phyloP scores from a whole-genome alignment of 75 land plant genomes.

The Larix kaempferi region DNA sequence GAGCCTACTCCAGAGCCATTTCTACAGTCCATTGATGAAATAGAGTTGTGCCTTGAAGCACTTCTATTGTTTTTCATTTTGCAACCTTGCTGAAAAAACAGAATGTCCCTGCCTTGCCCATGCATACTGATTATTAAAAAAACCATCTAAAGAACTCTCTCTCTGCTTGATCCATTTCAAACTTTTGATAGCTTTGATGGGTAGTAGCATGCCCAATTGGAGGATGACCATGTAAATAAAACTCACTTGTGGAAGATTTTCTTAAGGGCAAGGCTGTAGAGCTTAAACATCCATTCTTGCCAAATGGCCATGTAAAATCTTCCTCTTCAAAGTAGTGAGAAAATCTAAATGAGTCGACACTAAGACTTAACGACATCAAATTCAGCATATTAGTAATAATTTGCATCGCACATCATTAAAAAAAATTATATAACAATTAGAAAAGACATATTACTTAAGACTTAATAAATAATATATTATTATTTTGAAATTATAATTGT shows the following conservation, averaged over 20 bases:
- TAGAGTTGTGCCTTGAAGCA: not conserved
- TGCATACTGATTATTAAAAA: not conserved
- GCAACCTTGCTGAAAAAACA: not conserved
- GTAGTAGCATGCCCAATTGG: not conserved
- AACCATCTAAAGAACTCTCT: constrained; percentile 5
- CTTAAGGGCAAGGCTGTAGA: not conserved
- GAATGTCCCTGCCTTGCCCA: not conserved
- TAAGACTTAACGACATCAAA: not conserved
- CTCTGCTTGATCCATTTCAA: not conserved
- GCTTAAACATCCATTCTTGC: too few species aligned
- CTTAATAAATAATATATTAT: too few species aligned
- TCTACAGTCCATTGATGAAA: not conserved
- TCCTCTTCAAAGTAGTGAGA: not conserved
- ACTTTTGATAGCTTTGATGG: not conserved
- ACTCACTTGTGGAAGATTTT: not conserved
- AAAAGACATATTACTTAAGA: too few species aligned
- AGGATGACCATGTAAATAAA: not conserved
- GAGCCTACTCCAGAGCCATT: not conserved
- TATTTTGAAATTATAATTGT: too few species aligned
- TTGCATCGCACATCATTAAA: too few species aligned
- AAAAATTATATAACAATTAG: too few species aligned
- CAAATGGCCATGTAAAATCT: not conserved
- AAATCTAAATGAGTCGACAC: not conserved
- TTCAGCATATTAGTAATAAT: constrained; percentile 5
- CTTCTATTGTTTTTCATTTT: not conserved